Evolutionary conservation across 1,284 basidiomycete genomes (phyloP).

Genomic region (Ustilago sp.): DNA sequence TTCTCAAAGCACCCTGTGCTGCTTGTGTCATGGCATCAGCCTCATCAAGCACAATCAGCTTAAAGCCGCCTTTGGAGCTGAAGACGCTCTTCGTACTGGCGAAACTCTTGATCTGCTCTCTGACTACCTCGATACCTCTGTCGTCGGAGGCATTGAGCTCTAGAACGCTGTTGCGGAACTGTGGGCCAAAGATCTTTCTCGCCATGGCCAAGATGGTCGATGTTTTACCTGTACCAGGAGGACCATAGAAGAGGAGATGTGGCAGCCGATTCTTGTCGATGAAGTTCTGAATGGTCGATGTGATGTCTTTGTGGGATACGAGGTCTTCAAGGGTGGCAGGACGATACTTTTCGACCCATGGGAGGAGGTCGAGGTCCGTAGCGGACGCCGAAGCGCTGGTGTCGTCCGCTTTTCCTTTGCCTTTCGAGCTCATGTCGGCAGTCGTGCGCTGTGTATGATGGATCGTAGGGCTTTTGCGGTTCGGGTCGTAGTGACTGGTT

Average conservation of each 20-base stretch:
- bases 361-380: constrained; percentile 41
- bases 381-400: constrained; percentile 12
- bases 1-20: constrained; percentile 82
- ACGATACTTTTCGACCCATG: constrained; percentile 69
- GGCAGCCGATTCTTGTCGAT: constrained; percentile 94
- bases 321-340: constrained; percentile 65
- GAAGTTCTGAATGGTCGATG: constrained; percentile 75
- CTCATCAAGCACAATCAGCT: constrained; percentile 97
- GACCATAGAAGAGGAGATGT: constrained; percentile 96
- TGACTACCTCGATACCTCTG: constrained; percentile 95
- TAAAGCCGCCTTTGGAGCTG: constrained; percentile 75
- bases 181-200: constrained; percentile 85
- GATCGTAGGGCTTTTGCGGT: too few species aligned
- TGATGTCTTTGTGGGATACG: constrained; percentile 68
- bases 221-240: constrained; percentile 96
- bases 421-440: constrained; percentile 34
- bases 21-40: constrained; percentile 99
- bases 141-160: constrained; percentile 99
- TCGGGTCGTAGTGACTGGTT: too few species aligned
- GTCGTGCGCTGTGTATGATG: background rate
- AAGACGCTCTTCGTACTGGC: constrained; percentile 91
- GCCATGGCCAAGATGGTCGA: constrained; percentile 98
- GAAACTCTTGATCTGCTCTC: constrained; percentile 98
- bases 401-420: constrained; percentile 47
- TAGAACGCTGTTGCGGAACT: constrained; percentile 87